These are phyloP conservation scores for Phanerochaete sordida DNA, from an alignment of 768 basidiomycete species.

Conservation along the genomic window DNA sequence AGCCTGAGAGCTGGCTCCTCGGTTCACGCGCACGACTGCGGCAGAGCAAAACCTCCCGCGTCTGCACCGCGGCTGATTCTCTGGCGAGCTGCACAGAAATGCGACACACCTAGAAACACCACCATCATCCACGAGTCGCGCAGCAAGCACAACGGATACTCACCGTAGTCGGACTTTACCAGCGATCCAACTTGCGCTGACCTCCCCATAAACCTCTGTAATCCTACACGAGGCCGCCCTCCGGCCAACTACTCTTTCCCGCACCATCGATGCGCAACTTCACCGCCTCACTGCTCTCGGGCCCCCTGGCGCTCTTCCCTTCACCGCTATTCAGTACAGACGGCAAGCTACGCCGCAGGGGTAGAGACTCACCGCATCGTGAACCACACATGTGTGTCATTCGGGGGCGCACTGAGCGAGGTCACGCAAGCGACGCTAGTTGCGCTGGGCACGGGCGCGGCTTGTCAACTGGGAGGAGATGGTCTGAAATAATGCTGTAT, in stretches of 20 bases:
- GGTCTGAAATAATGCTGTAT: constrained; percentile 36
- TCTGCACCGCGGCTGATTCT: neutral
- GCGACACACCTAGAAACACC: constrained; percentile 50
- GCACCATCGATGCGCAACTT: constrained; percentile 29
- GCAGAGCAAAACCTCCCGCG: no score
- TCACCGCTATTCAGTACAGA: constrained; percentile 40
- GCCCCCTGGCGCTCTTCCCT: constrained; percentile 27
- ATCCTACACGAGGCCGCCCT: constrained; percentile 41
- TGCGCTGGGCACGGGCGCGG: constrained; percentile 34
- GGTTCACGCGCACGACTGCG: no score
- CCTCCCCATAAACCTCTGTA: neutral
- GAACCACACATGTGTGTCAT: constrained; percentile 28
- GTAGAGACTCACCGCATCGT: constrained; percentile 29
- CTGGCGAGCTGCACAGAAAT: constrained; percentile 30
- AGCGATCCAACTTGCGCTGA: constrained; percentile 22
- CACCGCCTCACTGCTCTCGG: constrained; percentile 30
- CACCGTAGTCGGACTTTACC: constrained; percentile 35
- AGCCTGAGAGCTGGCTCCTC: no score
- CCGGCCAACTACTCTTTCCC: constrained; percentile 46
- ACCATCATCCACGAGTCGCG: constrained; percentile 34
- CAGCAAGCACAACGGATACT: constrained; percentile 41
- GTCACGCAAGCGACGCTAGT: constrained; percentile 36
- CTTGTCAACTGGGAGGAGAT: constrained; percentile 45
- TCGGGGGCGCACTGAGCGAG: constrained; percentile 34
- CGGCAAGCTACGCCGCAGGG: constrained; percentile 44